Conservation (phyloP, 2,329 filamentous ascomycete genomes). For the Ceratocystis alfenasii region DNA sequence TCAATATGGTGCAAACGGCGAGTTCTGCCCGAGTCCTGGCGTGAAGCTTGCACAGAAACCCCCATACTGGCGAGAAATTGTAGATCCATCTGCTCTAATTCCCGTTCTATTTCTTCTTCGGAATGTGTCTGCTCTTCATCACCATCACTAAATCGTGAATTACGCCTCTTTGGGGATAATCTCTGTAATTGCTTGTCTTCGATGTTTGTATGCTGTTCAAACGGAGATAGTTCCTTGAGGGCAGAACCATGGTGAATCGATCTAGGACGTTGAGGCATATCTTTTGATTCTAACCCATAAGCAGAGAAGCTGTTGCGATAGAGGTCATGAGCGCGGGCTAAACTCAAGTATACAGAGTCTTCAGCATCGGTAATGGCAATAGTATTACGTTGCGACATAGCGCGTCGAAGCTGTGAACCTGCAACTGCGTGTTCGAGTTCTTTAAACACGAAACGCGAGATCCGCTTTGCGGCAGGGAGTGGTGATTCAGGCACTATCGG, state of each 20-base stretch:
- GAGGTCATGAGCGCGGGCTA: background rate
- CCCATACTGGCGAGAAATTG: slow-evolving; percentile 13
- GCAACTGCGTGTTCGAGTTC: slow-evolving; percentile 5
- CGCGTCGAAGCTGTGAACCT: background rate
- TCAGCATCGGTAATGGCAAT: background rate
- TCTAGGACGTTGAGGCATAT: background rate
- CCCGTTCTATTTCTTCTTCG: background rate
- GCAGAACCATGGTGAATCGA: background rate
- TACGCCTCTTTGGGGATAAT: background rate
- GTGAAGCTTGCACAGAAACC: slow-evolving; percentile 30
- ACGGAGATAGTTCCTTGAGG: background rate
- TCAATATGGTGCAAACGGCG: slow-evolving; percentile 6
- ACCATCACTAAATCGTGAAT: background rate
- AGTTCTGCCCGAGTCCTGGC: slow-evolving; percentile 17
- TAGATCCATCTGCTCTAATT: background rate
- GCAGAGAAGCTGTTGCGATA: background rate
- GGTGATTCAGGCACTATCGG: background rate
- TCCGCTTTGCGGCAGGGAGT: background rate
- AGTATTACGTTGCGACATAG: background rate
- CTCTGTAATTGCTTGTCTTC: background rate
- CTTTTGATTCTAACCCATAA: background rate
- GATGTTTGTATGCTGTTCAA: background rate
- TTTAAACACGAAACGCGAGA: slow-evolving; percentile 7
- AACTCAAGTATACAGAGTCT: background rate
- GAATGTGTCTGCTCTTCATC: background rate